Evolutionary conservation across 805 yeast species (phyloP).

Genomic region (Lachancea dasiensis): DNA sequence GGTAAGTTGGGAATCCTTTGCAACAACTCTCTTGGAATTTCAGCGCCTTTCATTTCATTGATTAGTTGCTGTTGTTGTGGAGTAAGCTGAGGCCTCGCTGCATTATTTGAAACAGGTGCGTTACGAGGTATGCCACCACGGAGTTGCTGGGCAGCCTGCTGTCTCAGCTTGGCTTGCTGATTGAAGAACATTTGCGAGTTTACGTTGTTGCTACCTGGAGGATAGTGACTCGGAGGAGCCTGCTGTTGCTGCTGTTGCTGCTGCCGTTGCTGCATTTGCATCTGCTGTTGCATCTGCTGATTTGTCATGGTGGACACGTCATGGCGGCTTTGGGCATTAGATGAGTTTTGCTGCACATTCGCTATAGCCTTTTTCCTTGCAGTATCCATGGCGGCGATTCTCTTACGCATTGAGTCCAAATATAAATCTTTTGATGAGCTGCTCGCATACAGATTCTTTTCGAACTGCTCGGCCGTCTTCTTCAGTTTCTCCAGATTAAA

Average conservation of each 20-base stretch:
- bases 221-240: conserved; percentile 14
- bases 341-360: conserved; percentile 11
- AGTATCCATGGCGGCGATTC: conserved; percentile 38
- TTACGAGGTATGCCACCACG: conserved; percentile 17
- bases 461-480: conserved; percentile 63
- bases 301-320: conserved; percentile 12
- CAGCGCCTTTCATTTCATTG: conserved; percentile 51
- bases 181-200: conserved; percentile 36
- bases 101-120: conserved; percentile 4
- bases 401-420: conserved; percentile 42
- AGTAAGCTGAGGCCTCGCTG: conserved; percentile 19
- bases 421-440: conserved; percentile 55
- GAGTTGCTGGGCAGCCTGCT: conserved; percentile 44
- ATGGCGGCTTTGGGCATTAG: conserved; percentile 19
- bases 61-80: conserved; percentile 37
- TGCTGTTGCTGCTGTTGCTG: conserved; percentile 21
- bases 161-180: conserved; percentile 49
- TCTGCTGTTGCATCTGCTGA: conserved; percentile 15
- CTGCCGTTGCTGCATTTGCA: conserved; percentile 20
- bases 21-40: conserved; percentile 65
- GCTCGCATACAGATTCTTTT: conserved; percentile 55
- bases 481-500: conserved; percentile 40
- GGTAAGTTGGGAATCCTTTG: conserved; percentile 72
- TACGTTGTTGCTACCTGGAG: conserved; percentile 22
- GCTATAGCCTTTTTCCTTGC: conserved; percentile 26